phyloP scores from a whole-genome alignment of 495 filamentous ascomycete species.

The Neurospora sp. region DNA sequence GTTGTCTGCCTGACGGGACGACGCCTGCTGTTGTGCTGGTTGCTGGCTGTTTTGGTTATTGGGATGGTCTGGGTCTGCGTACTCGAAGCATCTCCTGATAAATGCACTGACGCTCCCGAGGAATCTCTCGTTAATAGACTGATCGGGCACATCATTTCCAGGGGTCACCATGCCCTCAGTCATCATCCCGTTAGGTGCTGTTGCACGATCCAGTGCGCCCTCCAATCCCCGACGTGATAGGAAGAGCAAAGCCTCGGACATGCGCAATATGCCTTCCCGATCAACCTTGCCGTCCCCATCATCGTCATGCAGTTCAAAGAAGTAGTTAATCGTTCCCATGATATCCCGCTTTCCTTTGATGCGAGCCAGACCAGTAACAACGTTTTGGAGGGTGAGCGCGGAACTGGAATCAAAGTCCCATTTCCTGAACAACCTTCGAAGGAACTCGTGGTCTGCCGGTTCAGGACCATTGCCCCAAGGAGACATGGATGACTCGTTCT shows the following conservation, averaged over 20 bases:
- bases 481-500: constrained; percentile 40
- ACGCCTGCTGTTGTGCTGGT: not conserved
- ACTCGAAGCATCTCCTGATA: constrained; percentile 93
- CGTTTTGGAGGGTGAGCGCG: constrained; percentile 76
- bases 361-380: constrained; percentile 79
- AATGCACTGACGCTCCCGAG: constrained; percentile 88
- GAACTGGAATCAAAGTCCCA: constrained; percentile 74
- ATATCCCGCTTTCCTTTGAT: constrained; percentile 91
- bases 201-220: constrained; percentile 45
- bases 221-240: constrained; percentile 82
- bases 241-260: constrained; percentile 90
- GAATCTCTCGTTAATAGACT: constrained; percentile 62
- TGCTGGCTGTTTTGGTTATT: constrained; percentile 36
- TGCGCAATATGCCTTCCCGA: constrained; percentile 87
- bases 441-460: constrained; percentile 91
- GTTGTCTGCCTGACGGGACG: constrained; percentile 19
- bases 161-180: constrained; percentile 19
- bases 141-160: constrained; percentile 27
- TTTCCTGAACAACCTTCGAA: constrained; percentile 74
- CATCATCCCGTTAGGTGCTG: constrained; percentile 23
- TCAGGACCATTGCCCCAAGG: constrained; percentile 70
- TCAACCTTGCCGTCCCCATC: constrained; percentile 88
- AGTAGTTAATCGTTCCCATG: constrained; percentile 94
- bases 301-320: constrained; percentile 95
- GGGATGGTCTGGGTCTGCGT: constrained; percentile 85